Conservation (phyloP, 73 alveolate species). For the Paramecium pentaurelia region DNA sequence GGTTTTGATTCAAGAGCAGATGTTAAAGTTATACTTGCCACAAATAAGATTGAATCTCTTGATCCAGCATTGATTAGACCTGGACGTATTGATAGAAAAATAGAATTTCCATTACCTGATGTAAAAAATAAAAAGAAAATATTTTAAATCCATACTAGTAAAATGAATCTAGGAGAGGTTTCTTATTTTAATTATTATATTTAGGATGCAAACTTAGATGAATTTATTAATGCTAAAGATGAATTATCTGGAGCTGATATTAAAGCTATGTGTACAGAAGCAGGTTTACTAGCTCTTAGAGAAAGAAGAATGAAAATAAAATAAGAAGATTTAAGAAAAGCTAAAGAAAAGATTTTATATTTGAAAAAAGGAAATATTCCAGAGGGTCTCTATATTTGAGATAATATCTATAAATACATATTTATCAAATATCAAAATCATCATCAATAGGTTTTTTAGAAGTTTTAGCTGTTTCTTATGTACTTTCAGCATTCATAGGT, state of each 20-base stretch:
- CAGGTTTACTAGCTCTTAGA: constrained; percentile 98
- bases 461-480: background rate
- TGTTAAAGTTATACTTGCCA: constrained; percentile 99
- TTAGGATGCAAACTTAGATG: constrained; percentile 96
- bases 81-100: constrained; percentile 99
- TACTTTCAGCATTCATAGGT: constrained; percentile 12
- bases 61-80: constrained; percentile 99
- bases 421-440: constrained; percentile 1
- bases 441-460: background rate
- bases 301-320: constrained; percentile 98
- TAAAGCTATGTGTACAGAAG: constrained; percentile 99
- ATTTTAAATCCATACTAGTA: constrained; percentile 96
- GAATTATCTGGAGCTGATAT: constrained; percentile 99
- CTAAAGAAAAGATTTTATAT: constrained; percentile 98
- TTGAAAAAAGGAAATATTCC: constrained; percentile 98
- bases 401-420: constrained; percentile 22
- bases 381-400: constrained; percentile 97
- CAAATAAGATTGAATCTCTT: constrained; percentile 97
- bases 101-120: constrained; percentile 99
- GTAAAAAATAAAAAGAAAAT: constrained; percentile 95
- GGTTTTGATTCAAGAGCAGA: constrained; percentile 99
- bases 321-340: constrained; percentile 93
- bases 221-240: constrained; percentile 97
- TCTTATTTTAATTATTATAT: background rate
- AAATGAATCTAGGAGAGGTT: constrained; percentile 92